Conservation (phyloP, 805 yeast genomes). For the Wickerhamomyces rabaulensis region DNA sequence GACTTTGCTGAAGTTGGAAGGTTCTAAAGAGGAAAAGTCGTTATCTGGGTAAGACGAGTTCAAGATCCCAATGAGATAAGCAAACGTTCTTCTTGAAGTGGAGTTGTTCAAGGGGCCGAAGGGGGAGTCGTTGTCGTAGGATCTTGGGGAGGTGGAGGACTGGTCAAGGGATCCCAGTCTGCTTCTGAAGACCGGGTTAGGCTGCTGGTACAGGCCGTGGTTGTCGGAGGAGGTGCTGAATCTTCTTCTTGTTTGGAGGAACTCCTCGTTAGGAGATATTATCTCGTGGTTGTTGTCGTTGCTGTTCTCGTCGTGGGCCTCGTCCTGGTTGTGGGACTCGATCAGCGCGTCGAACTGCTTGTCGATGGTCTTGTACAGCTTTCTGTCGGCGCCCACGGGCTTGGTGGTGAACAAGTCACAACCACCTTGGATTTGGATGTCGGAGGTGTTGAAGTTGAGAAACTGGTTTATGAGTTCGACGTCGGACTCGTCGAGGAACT, state of each 20-base stretch:
- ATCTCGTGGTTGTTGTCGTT: conserved; percentile 2
- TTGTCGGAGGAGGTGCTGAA: conserved; percentile 19
- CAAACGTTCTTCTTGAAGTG: conserved; percentile 85
- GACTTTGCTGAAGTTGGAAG: conserved; percentile 59
- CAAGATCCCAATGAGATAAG: conserved; percentile 82
- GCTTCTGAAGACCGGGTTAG: neutral
- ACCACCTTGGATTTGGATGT: conserved; percentile 76
- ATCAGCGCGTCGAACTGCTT: conserved; percentile 58
- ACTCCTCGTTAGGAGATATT: conserved; percentile 24
- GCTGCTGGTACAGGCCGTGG: conserved; percentile 2
- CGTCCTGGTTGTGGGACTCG: conserved; percentile 19
- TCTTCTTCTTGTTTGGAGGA: conserved; percentile 37
- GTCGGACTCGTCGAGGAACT: conserved; percentile 92
- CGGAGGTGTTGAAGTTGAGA: conserved; percentile 70
- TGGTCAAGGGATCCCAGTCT: neutral
- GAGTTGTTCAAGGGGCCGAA: conserved; percentile 88
- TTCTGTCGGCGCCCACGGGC: conserved; percentile 85
- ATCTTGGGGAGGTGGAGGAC: conserved; percentile 7
- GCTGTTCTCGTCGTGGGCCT: conserved; percentile 7
- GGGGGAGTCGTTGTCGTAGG: conserved; percentile 42
- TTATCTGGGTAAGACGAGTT: conserved; percentile 95
- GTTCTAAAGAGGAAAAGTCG: conserved; percentile 84
- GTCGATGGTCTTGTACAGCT: conserved; percentile 82
- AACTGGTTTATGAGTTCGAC: conserved; percentile 89
- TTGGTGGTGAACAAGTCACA: conserved; percentile 94